Conservation (phyloP, 768 basidiomycete species). For the Rubroboletus satanas region DNA sequence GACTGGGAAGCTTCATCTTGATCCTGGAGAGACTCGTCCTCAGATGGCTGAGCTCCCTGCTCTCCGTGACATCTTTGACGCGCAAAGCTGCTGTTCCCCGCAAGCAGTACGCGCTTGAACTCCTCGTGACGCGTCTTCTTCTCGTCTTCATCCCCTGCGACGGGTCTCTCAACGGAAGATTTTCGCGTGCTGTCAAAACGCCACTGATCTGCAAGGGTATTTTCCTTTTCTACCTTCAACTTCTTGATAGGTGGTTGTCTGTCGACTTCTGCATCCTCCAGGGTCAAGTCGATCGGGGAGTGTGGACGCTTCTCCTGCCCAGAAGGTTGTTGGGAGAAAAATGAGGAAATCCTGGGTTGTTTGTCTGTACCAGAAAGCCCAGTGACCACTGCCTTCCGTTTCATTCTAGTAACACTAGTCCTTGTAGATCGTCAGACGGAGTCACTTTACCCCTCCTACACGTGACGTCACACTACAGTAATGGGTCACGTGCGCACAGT, state of each 20-base stretch:
- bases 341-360: constrained; percentile 42
- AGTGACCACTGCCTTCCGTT: constrained; percentile 8
- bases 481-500: constrained; percentile 22
- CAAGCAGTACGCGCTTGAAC: constrained; percentile 52
- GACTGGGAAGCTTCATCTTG: constrained; percentile 30
- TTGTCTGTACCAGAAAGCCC: constrained; percentile 3
- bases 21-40: constrained; percentile 21
- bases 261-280: constrained; percentile 33
- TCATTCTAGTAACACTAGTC: constrained; percentile 12
- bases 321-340: constrained; percentile 31
- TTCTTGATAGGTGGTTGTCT: constrained; percentile 29
- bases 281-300: constrained; percentile 51
- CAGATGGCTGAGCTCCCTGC: constrained; percentile 16
- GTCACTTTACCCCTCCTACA: background rate
- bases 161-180: background rate
- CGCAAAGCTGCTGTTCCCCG: constrained; percentile 41
- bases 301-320: constrained; percentile 29
- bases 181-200: constrained; percentile 36
- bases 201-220: constrained; percentile 38
- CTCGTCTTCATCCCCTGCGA: constrained; percentile 36
- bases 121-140: constrained; percentile 43
- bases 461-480: constrained; percentile 22
- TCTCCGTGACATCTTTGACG: constrained; percentile 11
- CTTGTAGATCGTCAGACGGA: background rate
- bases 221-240: constrained; percentile 21